phyloP scores from a whole-genome alignment of 306 rosid species.

The Cucurbita argyrosperma region DNA sequence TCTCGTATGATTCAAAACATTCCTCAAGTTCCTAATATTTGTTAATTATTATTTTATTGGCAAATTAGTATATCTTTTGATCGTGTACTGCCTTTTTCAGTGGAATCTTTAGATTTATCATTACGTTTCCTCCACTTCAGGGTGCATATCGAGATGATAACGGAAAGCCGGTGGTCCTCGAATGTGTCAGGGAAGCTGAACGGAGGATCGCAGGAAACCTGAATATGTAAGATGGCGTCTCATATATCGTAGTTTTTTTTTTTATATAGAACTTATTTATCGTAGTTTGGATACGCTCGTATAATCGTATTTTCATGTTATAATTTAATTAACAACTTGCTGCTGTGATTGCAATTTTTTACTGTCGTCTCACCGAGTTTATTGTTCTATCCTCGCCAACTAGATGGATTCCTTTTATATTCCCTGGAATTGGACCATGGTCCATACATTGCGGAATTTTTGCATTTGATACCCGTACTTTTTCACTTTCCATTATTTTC shows the following conservation, averaged over 20 bases:
- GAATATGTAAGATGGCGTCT: constrained; percentile 37
- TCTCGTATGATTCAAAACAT: background rate
- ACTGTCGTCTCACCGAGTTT: constrained; percentile 10
- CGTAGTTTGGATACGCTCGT: background rate
- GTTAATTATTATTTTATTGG: background rate
- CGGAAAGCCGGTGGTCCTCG: constrained; percentile 86
- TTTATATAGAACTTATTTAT: background rate
- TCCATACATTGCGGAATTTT: constrained; percentile 7
- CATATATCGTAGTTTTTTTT: background rate
- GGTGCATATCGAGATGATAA: constrained; percentile 94
- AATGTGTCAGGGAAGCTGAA: constrained; percentile 92
- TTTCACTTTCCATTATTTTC: background rate
- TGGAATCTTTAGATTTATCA: background rate
- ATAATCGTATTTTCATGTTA: background rate
- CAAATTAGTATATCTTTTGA: background rate
- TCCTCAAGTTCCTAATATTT: background rate
- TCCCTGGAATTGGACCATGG: background rate
- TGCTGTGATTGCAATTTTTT: constrained; percentile 7
- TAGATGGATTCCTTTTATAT: background rate
- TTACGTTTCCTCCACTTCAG: constrained; percentile 13
- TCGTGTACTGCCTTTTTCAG: background rate
- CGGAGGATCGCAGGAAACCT: constrained; percentile 58
- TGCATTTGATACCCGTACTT: background rate
- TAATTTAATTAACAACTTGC: background rate
- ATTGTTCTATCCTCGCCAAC: constrained; percentile 4